phyloP scores from a whole-genome alignment of 331 rosid species.

The Stylosanthes scabra region DNA sequence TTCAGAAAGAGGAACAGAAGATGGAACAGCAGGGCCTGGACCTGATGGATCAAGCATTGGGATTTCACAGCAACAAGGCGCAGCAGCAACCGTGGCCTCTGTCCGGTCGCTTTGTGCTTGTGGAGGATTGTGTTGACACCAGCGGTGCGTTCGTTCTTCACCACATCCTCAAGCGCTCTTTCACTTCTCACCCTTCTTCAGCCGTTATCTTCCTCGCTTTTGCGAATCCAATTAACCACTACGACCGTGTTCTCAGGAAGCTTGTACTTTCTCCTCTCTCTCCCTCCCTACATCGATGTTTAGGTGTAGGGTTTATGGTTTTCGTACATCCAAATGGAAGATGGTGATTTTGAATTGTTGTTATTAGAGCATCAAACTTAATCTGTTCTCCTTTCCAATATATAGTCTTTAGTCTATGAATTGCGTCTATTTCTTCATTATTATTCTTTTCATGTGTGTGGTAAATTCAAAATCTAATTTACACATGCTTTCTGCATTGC shows the following conservation, averaged over 20 bases:
- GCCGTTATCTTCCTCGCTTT: conserved; percentile 76
- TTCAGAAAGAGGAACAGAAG: neutral
- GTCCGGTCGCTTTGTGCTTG: conserved; percentile 58
- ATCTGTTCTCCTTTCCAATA: neutral
- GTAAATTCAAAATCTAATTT: too few relatives aligned
- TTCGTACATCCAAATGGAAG: neutral
- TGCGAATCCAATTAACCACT: conserved; percentile 76
- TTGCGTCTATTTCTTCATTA: neutral
- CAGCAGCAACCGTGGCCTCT: conserved; percentile 43
- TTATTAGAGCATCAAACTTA: neutral
- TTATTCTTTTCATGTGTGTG: too few relatives aligned
- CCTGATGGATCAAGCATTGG: conserved; percentile 75
- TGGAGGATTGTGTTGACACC: conserved; percentile 86
- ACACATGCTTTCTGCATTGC: too few relatives aligned
- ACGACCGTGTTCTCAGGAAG: conserved; percentile 84
- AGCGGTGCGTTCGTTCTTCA: conserved; percentile 87
- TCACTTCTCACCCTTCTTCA: conserved; percentile 55
- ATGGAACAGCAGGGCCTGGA: conserved; percentile 57
- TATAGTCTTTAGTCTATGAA: neutral
- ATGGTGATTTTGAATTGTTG: neutral
- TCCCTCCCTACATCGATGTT: neutral
- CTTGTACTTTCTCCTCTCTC: conserved; percentile 53
- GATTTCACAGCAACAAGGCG: conserved; percentile 36
- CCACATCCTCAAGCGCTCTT: conserved; percentile 74
- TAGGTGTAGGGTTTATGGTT: too few relatives aligned